Base-by-base conservation (phyloP, 2,329 filamentous ascomycete genomes). In the Colletotrichum cuscutae region DNA sequence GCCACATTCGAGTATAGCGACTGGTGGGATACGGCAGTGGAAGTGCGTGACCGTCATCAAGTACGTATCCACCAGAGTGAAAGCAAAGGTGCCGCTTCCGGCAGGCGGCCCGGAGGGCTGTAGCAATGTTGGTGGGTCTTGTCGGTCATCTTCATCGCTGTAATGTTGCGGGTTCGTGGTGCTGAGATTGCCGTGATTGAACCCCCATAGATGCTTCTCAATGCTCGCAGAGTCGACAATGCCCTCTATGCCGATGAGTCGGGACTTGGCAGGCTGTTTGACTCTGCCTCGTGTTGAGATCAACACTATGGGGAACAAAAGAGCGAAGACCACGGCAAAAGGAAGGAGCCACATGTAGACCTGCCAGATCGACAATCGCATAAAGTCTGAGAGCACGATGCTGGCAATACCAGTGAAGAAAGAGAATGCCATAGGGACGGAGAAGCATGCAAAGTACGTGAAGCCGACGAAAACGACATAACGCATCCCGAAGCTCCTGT, bases 1-100 rank as follows among this genome's bases (percentile, higher is more conserved):
- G 8, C 83, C 85, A n/a, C 81, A 82, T n/a, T 86, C 74, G 9
- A 87, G 75, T 65, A 86, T 80, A 42, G 80, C 82, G 1, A 83
- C 78, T 0, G 86, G 86, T 2, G 77, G 78, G 2, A 32, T 37
- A 30, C 76, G 77, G 2, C 81, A 80, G 52, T 82, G 76, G 26
- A 83, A 83, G 3, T 82, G 71, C 5, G 80, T 83, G 42, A 80
- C 61, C 53, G 78, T 71, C 80, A 83, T 80, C 74, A 79, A 80
- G 71, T 78, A 80, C 1, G 81, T 82, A 46, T 83, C 82, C 0
- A 83, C 79, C 15, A 83, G 78, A 1, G 82, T 83, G 46, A 83
- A 83, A 32, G 81, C 75, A 76, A 49, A 49, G 1, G 7, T 60
- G 24, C n/a, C 19, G 8, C 79, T 58, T 15, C 30, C 13, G 24